A percentile compares a stretch with the other conserved stretches of the same genome.
Evolutionary conservation across 1,284 basidiomycete species (phyloP).

Genomic region (Naganishia albida): DNA sequence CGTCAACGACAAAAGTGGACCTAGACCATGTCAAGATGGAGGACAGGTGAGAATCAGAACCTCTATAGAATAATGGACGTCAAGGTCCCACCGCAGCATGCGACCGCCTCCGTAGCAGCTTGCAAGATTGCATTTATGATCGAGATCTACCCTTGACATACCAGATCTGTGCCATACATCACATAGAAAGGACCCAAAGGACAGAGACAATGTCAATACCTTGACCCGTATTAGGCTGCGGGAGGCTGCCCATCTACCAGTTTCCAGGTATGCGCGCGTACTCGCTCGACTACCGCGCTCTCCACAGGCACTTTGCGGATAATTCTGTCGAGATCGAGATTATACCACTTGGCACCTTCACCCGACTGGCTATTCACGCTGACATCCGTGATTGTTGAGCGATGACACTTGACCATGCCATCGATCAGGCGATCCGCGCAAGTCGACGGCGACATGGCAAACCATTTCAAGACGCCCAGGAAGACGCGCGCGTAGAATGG

Average conservation of each 20-base stretch:
- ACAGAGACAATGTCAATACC: background rate
- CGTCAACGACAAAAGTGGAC: background rate
- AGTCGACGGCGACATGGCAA: constrained; percentile 8
- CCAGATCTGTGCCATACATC: too few species aligned
- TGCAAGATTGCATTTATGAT: too few species aligned
- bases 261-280: constrained; percentile 24
- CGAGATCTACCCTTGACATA: too few species aligned
- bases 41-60: background rate
- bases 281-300: constrained; percentile 11
- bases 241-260: constrained; percentile 11
- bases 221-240: background rate
- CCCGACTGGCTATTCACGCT: background rate
- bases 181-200: too few species aligned
- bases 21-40: background rate
- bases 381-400: background rate
- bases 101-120: too few species aligned
- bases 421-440: constrained; percentile 20
- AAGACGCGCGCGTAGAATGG: background rate
- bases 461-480: background rate
- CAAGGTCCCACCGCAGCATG: too few species aligned
- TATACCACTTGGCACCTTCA: background rate
- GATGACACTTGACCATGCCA: constrained; percentile 23
- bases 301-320: constrained; percentile 16
- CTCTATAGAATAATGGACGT: too few species aligned
- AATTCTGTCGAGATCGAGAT: constrained; percentile 25